Evolutionary conservation across 352 stramenopile genomes (phyloP), one percentile per base, ranked within the genome.

Genomic region (Thalassiosira hispida): DNA sequence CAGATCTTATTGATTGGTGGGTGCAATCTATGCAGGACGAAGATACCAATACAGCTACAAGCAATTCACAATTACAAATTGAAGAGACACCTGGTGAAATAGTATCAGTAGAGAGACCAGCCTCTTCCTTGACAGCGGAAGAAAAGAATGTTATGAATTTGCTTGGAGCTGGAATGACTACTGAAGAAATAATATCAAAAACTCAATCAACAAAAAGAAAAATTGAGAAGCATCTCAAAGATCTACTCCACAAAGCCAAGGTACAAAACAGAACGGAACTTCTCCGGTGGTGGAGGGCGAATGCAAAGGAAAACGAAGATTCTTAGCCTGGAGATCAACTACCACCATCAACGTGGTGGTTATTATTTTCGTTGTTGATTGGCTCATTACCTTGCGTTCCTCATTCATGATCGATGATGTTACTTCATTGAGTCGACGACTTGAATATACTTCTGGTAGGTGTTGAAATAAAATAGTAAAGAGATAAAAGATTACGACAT

Each of bases 201-300:
- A 72, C 40, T 42, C 40, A 60, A 62, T 35, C 53, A 25, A 35
- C 60, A 23, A 51, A 60, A n/a, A 53, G 52, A 40, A 38, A 16
- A 57, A 40, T 78, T 40, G 16, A 46, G 33, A 47, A 67, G 14
- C 60, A 51, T 18, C 22, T 78, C 7, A 44, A 57, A 16, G 44
- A 18, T 5, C 33, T 78, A 20, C 38, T 72, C 1, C 47, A 62
- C 2, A 72, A 66, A 68, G 70, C 61, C 11, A 49, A 42, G 11
- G 70, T 78, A 23, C 70, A 49, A 16, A 78, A 67, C 35, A 57
- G 63, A 63, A 78, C 70, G 0, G 70, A 78, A 38, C 52, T 78
- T 65, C n/a, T 78, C 5, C 47, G 63, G 27, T 78, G 70, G 70
- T 78, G 70, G 70, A 64, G 9, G 56, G 40, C 9, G 9, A 51